A percentile compares a stretch with the other conserved stretches of the same genome.
phyloP scores from a whole-genome alignment of 2,329 filamentous ascomycete species.

The Daldinia eschscholtzii region DNA sequence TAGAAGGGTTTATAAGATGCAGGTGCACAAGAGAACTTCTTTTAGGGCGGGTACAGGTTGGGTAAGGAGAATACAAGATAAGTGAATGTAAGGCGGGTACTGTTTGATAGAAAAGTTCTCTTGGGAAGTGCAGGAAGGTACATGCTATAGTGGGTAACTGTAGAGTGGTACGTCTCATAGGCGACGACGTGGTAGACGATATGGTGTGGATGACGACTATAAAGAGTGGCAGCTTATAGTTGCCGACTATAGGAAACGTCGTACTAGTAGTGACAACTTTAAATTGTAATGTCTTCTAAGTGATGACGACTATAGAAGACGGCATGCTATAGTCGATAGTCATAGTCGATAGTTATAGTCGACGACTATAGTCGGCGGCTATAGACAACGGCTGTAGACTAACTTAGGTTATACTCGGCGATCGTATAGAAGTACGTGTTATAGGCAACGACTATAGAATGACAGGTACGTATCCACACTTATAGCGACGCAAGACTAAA shows the following conservation, averaged over 20 bases:
- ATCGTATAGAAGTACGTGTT: neutral
- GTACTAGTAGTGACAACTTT: too few species aligned
- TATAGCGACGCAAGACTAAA: neutral
- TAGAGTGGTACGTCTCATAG: neutral
- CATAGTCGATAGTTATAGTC: too few species aligned
- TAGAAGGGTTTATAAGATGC: neutral
- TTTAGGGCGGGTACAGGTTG: neutral
- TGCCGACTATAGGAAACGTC: constrained; percentile 1
- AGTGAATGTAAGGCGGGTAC: neutral
- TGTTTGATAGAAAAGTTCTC: neutral
- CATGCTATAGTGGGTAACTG: neutral
- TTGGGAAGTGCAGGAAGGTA: neutral
- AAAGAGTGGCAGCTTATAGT: constrained; percentile 1
- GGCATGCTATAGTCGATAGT: neutral
- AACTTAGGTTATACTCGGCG: neutral
- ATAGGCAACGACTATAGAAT: constrained; percentile 1
- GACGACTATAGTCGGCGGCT: neutral
- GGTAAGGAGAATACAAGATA: neutral
- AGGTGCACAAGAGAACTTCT: constrained; percentile 1
- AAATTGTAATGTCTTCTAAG: neutral
- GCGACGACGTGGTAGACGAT: neutral
- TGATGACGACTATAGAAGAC: too few species aligned
- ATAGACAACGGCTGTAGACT: neutral
- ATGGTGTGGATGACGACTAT: neutral
- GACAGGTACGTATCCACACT: neutral